Percentiles rank a stretch among this genome's conserved stretches.
These are phyloP conservation scores for Chaetomiaceae sp. DNA, from an alignment of 2,329 filamentous ascomycete genomes.

Conservation along the genomic window DNA sequence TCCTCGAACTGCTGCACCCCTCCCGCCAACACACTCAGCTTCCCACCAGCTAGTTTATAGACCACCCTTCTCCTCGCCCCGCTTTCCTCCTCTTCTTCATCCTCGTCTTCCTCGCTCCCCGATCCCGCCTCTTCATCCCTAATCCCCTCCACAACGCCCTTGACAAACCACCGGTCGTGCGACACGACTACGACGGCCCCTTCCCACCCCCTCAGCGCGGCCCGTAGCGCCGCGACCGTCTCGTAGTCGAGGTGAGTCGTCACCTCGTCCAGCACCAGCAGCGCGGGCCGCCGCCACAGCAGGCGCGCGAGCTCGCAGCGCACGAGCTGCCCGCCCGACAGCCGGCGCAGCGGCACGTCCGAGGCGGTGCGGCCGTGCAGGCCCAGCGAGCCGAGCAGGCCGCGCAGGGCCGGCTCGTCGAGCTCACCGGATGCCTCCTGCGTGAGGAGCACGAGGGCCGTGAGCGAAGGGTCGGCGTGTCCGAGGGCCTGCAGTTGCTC, in stretches of 20 bases:
- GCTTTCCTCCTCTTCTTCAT: conserved; percentile 30
- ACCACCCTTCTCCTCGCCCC: conserved; percentile 46
- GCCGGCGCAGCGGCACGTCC: conserved; percentile 63
- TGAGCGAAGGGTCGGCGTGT: conserved; percentile 44
- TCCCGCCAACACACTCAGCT: conserved; percentile 47
- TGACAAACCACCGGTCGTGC: conserved; percentile 77
- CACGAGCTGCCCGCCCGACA: conserved; percentile 76
- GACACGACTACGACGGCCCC: conserved; percentile 73
- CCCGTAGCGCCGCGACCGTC: conserved; percentile 65
- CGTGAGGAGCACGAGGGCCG: conserved; percentile 59
- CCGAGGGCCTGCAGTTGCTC: conserved; percentile 58
- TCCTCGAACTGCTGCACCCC: conserved; percentile 63
- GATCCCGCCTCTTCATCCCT: conserved; percentile 33
- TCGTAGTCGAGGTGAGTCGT: conserved; percentile 83
- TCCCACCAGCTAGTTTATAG: conserved; percentile 54
- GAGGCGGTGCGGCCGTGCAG: conserved; percentile 64
- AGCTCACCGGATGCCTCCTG: conserved; percentile 46
- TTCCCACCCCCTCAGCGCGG: conserved; percentile 60
- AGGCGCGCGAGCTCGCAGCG: conserved; percentile 59
- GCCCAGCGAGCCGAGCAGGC: conserved; percentile 61
- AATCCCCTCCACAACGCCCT: conserved; percentile 62
- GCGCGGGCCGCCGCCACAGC: conserved; percentile 63
- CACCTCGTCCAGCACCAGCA: conserved; percentile 72
- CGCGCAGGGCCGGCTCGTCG: conserved; percentile 62
- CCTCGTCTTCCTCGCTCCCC: conserved; percentile 33